A percentile compares a stretch with the other conserved stretches of the same genome.
Evolutionary conservation across 495 filamentous ascomycete genomes (phyloP).

Genomic region (Endocarpon pusillum): DNA sequence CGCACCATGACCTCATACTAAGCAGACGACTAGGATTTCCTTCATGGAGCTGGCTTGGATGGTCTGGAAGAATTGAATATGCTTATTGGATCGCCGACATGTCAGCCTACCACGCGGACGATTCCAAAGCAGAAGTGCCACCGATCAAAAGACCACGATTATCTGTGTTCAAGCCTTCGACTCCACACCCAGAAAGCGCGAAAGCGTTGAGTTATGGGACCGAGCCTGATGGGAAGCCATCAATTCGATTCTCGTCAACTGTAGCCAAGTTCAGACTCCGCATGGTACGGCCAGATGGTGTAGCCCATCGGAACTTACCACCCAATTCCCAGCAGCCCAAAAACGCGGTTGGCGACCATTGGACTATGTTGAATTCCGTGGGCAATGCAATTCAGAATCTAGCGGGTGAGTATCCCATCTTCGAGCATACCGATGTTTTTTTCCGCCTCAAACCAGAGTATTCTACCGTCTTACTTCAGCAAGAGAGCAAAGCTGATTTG

Average conservation of each 20-base stretch:
- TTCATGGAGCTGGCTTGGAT: slow-evolving; percentile 4
- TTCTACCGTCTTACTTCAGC: background rate
- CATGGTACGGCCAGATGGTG: background rate
- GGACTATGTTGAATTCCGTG: background rate
- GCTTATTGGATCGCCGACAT: background rate
- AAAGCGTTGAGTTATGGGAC: background rate
- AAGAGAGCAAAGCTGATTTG: background rate
- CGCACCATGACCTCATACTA: background rate
- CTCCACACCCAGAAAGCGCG: background rate
- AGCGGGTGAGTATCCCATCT: background rate
- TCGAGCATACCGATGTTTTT: background rate
- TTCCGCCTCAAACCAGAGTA: background rate
- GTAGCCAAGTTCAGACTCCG: background rate
- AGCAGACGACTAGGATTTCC: slow-evolving; percentile 1
- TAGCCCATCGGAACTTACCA: background rate
- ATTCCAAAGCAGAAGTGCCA: background rate
- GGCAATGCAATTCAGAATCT: background rate
- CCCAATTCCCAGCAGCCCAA: background rate
- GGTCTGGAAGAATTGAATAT: slow-evolving; percentile 3
- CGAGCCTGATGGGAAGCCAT: background rate
- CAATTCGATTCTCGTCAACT: background rate
- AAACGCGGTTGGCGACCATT: background rate
- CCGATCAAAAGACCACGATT: background rate
- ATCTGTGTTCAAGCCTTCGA: background rate
- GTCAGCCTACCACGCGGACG: background rate